Conservation (phyloP, 2,329 filamentous ascomycete genomes). For the Monosporascus sp. region DNA sequence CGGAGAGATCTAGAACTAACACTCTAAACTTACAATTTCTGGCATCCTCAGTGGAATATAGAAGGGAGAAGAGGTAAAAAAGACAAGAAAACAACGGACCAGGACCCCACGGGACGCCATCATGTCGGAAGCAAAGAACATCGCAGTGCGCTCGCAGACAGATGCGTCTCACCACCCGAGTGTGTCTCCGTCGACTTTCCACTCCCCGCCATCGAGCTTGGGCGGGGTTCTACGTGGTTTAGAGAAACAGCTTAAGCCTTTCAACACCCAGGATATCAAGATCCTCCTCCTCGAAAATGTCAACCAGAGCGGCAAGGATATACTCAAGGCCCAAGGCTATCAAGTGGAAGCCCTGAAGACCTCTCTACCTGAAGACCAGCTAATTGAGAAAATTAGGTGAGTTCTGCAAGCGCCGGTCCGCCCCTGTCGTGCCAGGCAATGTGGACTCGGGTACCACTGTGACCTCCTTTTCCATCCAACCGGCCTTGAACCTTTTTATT, state of each 20-base stretch:
- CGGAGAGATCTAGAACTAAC: background rate
- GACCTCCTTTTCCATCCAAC: background rate
- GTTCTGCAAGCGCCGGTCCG: conserved; percentile 22
- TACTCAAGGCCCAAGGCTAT: conserved; percentile 81
- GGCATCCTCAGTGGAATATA: background rate
- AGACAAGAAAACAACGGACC: background rate
- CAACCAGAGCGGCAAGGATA: conserved; percentile 81
- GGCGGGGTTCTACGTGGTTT: conserved; percentile 42
- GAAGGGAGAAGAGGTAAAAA: background rate
- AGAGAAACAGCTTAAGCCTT: conserved; percentile 83
- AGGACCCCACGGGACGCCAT: background rate
- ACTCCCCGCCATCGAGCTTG: conserved; percentile 65
- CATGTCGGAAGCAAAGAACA: conserved; percentile 47
- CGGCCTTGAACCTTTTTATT: no score
- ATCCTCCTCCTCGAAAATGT: conserved; percentile 94
- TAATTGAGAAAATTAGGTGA: conserved; percentile 94
- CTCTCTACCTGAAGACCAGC: conserved; percentile 83
- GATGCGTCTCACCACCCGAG: conserved; percentile 54
- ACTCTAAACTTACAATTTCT: background rate
- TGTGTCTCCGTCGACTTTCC: conserved; percentile 70
- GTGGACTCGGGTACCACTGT: no score
- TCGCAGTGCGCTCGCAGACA: conserved; percentile 32
- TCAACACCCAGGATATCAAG: conserved; percentile 93
- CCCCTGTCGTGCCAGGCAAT: background rate
- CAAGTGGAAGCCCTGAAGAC: conserved; percentile 90